Evolutionary conservation across 2,329 filamentous ascomycete species (phyloP).

Genomic region (Xylaria sp.): DNA sequence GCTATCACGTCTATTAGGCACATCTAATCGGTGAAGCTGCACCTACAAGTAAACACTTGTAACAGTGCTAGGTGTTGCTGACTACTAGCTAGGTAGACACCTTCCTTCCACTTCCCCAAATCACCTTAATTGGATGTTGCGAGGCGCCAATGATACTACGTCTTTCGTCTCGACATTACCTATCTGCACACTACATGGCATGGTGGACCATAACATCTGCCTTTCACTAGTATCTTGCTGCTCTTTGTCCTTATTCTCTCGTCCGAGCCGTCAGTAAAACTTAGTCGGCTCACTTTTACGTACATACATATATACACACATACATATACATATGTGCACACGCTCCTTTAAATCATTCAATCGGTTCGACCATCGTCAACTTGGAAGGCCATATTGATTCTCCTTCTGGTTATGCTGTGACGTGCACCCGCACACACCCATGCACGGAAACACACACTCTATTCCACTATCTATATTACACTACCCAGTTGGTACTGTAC

Average conservation of each 20-base stretch:
- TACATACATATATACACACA: neutral
- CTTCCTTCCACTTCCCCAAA: too few species aligned
- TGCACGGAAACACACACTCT: neutral
- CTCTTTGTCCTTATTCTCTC: conserved; percentile 4
- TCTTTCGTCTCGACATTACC: conserved; percentile 3
- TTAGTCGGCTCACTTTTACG: conserved; percentile 9
- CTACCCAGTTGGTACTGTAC: neutral
- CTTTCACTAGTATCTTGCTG: neutral
- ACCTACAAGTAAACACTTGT: neutral
- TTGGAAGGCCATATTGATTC: conserved; percentile 8
- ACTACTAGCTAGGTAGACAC: neutral
- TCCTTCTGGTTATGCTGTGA: conserved; percentile 8
- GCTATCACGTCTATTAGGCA: neutral
- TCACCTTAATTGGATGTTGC: neutral
- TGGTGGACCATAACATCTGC: neutral
- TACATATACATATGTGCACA: neutral
- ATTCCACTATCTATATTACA: neutral
- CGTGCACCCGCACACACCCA: conserved; percentile 13
- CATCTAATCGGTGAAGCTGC: neutral
- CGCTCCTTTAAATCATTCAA: neutral
- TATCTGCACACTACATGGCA: conserved; percentile 6
- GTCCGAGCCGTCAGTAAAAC: conserved; percentile 7
- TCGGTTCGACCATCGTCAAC: neutral
- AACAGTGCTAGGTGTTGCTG: neutral
- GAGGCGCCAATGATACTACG: neutral